These are phyloP conservation scores for Euphorbia tirucalli DNA, from an alignment of 345 rosid species.

Conservation along the genomic window DNA sequence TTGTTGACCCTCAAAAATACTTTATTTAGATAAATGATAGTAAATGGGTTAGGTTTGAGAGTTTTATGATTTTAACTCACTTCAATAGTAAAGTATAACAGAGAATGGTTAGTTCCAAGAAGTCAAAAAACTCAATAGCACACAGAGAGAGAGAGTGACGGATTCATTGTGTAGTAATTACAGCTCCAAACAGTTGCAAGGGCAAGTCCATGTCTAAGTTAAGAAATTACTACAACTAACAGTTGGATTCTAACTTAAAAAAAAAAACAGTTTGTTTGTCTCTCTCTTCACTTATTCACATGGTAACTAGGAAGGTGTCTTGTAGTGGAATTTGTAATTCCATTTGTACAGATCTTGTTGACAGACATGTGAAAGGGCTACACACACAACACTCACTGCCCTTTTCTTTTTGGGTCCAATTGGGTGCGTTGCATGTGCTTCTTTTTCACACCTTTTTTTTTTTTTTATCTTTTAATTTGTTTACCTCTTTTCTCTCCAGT, in stretches of 20 bases:
- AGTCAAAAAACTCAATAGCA: constrained; percentile 5
- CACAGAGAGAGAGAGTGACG: neutral
- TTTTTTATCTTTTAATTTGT: constrained; percentile 8
- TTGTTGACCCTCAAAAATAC: too few relatives aligned
- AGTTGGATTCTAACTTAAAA: constrained; percentile 25
- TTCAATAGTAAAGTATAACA: neutral
- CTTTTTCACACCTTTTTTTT: constrained; percentile 25
- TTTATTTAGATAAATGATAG: too few relatives aligned
- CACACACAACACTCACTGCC: too few relatives aligned
- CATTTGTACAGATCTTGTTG: constrained; percentile 43
- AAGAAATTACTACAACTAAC: constrained; percentile 18
- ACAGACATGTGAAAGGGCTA: constrained; percentile 49
- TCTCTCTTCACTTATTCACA: constrained; percentile 44
- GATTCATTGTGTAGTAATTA: constrained; percentile 12
- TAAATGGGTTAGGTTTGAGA: neutral
- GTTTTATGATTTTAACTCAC: neutral
- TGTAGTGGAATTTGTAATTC: constrained; percentile 40
- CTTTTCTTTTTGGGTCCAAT: constrained; percentile 37
- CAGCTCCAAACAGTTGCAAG: constrained; percentile 13
- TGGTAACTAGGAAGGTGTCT: constrained; percentile 50
- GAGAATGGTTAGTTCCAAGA: neutral
- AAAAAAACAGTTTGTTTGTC: neutral
- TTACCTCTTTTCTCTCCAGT: constrained; percentile 25
- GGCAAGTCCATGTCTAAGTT: constrained; percentile 32
- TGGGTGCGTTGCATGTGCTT: constrained; percentile 52